phyloP scores from a whole-genome alignment of 129 eudicot species.

The Flaveria brownii region DNA sequence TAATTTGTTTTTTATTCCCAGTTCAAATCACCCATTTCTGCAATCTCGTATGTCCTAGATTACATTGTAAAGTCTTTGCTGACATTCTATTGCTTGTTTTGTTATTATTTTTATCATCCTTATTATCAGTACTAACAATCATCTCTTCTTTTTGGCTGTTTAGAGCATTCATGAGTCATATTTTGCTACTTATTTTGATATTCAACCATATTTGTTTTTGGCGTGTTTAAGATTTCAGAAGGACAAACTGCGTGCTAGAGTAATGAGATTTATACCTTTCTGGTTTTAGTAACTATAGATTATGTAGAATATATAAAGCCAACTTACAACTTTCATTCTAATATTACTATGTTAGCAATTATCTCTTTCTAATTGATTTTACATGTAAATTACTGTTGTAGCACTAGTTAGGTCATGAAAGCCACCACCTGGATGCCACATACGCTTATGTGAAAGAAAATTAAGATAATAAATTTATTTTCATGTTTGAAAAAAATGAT shows the following conservation, averaged over 20 bases:
- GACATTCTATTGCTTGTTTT: conserved; percentile 4
- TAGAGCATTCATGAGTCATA: background rate
- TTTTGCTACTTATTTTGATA: background rate
- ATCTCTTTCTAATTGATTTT: background rate
- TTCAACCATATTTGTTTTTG: background rate
- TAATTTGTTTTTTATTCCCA: conserved; percentile 22
- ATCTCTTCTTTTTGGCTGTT: conserved; percentile 1
- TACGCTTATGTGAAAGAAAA: background rate
- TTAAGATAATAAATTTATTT: background rate
- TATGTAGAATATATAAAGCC: background rate
- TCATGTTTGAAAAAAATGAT: background rate
- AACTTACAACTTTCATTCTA: background rate
- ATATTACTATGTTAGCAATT: background rate
- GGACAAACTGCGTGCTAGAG: background rate
- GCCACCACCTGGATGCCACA: background rate
- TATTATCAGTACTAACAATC: background rate
- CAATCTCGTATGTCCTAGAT: conserved; percentile 7
- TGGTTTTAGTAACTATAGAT: background rate
- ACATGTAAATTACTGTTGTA: background rate
- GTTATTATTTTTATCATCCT: background rate
- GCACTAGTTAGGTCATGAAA: background rate
- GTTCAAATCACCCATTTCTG: background rate
- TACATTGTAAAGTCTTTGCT: background rate
- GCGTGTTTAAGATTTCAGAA: background rate
- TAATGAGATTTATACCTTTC: background rate